Conservation (phyloP, 2,329 filamentous ascomycete species). For the Trichoderma cornu-damae region DNA sequence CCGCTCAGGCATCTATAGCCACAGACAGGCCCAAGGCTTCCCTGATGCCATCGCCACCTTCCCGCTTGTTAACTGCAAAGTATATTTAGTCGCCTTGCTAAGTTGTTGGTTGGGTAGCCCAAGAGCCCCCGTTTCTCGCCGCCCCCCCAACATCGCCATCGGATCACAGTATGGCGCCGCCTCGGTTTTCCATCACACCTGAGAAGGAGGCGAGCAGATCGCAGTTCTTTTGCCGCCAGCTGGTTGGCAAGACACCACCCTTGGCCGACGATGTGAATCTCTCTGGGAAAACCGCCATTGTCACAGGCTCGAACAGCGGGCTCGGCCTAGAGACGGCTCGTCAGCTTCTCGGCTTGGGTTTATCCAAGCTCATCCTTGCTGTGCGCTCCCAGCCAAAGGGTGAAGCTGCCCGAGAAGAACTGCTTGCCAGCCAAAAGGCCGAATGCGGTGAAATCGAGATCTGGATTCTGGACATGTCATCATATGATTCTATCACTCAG, state of each 20-base stretch:
- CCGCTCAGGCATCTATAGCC: neutral
- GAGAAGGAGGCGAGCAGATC: slow-evolving; percentile 3
- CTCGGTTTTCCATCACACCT: neutral
- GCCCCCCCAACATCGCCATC: neutral
- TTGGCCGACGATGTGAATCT: neutral
- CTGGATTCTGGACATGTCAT: neutral
- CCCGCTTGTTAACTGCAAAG: neutral
- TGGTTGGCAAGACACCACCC: neutral
- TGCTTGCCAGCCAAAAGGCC: neutral
- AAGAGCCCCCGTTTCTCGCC: neutral
- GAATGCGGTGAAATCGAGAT: neutral
- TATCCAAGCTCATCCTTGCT: slow-evolving; percentile 2
- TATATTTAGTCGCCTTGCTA: neutral
- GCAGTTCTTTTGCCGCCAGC: neutral
- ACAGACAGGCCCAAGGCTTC: neutral
- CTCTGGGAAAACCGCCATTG: neutral
- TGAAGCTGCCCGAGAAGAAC: neutral
- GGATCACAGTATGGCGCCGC: neutral
- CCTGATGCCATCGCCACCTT: neutral
- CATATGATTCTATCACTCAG: neutral
- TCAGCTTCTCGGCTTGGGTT: neutral
- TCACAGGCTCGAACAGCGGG: neutral
- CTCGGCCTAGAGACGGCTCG: neutral
- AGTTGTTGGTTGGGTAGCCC: neutral
- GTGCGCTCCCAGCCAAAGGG: slow-evolving; percentile 7